Evolutionary conservation across 805 yeast genomes (phyloP).

Genomic region (Zygosaccharomyces bailii): DNA sequence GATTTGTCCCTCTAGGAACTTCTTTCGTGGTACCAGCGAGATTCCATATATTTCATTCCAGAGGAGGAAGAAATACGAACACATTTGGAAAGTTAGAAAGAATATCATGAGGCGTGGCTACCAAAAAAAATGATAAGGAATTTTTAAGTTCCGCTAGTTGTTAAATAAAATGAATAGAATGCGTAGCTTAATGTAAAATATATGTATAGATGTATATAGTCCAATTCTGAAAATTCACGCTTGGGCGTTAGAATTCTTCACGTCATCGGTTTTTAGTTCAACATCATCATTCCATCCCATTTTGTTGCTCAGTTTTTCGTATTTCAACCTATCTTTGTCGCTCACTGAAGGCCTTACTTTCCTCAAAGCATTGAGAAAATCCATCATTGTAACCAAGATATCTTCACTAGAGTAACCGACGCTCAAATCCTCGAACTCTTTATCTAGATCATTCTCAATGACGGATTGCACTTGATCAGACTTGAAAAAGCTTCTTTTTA

Average conservation of each 20-base stretch:
- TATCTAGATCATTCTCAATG: conserved; percentile 47
- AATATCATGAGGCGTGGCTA: conserved; percentile 50
- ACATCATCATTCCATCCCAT: conserved; percentile 65
- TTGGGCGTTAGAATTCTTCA: conserved; percentile 1
- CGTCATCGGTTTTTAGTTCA: conserved; percentile 24
- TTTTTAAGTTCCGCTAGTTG: not conserved
- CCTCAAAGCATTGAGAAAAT: conserved; percentile 67
- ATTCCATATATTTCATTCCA: conserved; percentile 47
- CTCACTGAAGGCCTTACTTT: conserved; percentile 88
- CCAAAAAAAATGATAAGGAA: conserved; percentile 19
- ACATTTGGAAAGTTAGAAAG: conserved; percentile 55
- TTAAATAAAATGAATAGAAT: not conserved
- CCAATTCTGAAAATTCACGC: not conserved
- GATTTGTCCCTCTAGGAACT: conserved; percentile 36
- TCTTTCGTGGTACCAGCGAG: conserved; percentile 13
- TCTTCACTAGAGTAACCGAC: conserved; percentile 31
- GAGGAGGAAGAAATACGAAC: conserved; percentile 44
- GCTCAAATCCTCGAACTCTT: conserved; percentile 40
- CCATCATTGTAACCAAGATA: conserved; percentile 57
- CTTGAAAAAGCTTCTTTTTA: conserved; percentile 67
- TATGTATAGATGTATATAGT: conserved; percentile 4
- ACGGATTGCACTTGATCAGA: conserved; percentile 42
- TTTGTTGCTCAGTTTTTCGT: conserved; percentile 67
- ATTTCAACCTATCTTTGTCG: conserved; percentile 74
- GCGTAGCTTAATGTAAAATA: not conserved